Evolutionary conservation across 2,329 filamentous ascomycete genomes (phyloP).

Genomic region (Coniochaeta ligniaria): DNA sequence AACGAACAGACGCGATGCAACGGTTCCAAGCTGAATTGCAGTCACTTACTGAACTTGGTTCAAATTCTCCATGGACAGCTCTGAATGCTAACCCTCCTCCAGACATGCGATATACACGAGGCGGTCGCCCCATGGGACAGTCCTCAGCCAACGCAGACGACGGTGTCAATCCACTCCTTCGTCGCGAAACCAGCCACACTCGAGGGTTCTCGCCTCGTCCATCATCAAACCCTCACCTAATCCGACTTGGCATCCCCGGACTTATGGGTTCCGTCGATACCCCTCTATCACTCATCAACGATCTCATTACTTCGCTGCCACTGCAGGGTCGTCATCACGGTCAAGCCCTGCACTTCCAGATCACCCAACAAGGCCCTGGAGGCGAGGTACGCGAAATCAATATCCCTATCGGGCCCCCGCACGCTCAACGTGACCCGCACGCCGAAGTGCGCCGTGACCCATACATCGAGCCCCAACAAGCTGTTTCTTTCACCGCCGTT

Average conservation of each 20-base stretch:
- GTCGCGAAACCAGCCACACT: slow-evolving; percentile 43
- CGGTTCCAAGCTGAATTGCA: background rate
- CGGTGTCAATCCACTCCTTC: slow-evolving; percentile 78
- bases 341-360: slow-evolving; percentile 51
- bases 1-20: background rate
- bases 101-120: slow-evolving; percentile 35
- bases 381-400: slow-evolving; percentile 47
- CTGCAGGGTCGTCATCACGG: slow-evolving; percentile 23
- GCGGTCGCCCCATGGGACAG: slow-evolving; percentile 25
- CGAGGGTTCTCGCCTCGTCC: slow-evolving; percentile 41
- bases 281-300: slow-evolving; percentile 47
- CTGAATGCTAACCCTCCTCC: slow-evolving; percentile 9
- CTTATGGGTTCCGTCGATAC: slow-evolving; percentile 31
- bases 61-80: background rate
- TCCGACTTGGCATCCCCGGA: slow-evolving; percentile 45
- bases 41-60: background rate
- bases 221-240: slow-evolving; percentile 36
- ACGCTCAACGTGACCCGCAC: background rate
- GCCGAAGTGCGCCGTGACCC: slow-evolving; percentile 41
- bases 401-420: slow-evolving; percentile 24
- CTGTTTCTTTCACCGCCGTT: slow-evolving; percentile 66
- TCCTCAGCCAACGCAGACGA: slow-evolving; percentile 59
- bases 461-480: slow-evolving; percentile 59
- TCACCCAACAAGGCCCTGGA: slow-evolving; percentile 39
- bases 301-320: slow-evolving; percentile 48